Evolutionary conservation across 257 asterid genomes (phyloP), one percentile per base, ranked within the genome.

Genomic region (Solanum piurae): DNA sequence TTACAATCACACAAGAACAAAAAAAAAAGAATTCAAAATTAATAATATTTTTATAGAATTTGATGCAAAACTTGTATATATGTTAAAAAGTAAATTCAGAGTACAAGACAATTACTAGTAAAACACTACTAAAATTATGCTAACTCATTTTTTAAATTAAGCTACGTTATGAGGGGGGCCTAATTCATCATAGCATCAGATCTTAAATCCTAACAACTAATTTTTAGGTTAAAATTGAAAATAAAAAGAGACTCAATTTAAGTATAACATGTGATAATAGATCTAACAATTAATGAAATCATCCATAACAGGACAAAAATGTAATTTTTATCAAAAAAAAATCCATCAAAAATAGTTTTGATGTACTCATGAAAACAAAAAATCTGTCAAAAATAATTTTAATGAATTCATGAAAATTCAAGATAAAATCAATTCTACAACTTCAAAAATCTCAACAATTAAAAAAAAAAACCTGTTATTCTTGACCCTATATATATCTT

Each of bases 401-500:
- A 3, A 60, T 21, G 4, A 58, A 7, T 21, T 60, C 49, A 73
- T 36, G 9, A 36, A n/a, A 10, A 21, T 37, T 74, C 20, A 34
- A 83, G 5, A 83, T 36, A 46, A 83, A 83, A 33, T 64, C 44
- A 83, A 58, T 58, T 64, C 33, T 60, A 18, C 6, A 60, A 38
- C 14, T 18, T 27, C 14, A 23, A 42, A 11, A 55, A 29, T 20
- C 5, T 31, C 5, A 21, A 11, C 9, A 31, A 62, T 6, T 5
- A 37, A 44, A 46, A 83, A 58, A 58, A 21, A 33, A 25, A 36
- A 62, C 5, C 29, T 29, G 5, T 64, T 52, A 31, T 13, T 49
- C 10, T 85, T 88, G 91, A 66, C 87, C 89, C 92, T 87, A 40
- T 12, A 88, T 90, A 58, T 92, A 94, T 95, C 95, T 91, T 96